Conservation (phyloP, 1,139 yeast genomes). For the Candida sojae region DNA sequence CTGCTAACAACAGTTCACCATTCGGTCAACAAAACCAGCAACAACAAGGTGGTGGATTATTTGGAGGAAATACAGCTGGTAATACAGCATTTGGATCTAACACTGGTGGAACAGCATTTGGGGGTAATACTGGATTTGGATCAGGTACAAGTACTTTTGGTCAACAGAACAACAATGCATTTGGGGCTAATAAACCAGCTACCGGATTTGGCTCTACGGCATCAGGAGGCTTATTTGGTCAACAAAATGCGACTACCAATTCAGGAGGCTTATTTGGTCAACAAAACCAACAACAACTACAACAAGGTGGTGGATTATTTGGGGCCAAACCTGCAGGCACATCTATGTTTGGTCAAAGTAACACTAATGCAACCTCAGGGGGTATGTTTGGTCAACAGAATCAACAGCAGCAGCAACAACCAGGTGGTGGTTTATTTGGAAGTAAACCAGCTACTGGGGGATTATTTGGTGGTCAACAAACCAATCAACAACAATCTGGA, state of each 20-base stretch:
- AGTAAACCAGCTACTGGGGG: constrained; percentile 13
- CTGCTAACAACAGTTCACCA: constrained; percentile 12
- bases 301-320: constrained; percentile 22
- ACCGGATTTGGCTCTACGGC: constrained; percentile 19
- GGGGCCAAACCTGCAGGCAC: constrained; percentile 20
- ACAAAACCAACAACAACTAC: constrained; percentile 13
- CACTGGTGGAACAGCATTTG: constrained; percentile 16
- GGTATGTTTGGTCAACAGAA: constrained; percentile 12
- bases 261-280: constrained; percentile 34
- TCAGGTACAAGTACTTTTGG: constrained; percentile 16
- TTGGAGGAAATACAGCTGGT: constrained; percentile 14
- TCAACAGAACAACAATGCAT: constrained; percentile 17
- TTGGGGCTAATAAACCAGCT: constrained; percentile 21
- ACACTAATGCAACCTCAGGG: constrained; percentile 5
- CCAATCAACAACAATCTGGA: constrained; percentile 16
- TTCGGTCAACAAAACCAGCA: constrained; percentile 14
- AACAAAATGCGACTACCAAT: constrained; percentile 15
- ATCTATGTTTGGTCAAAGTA: constrained; percentile 15
- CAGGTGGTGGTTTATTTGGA: constrained; percentile 38
- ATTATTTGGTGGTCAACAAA: constrained; percentile 19
- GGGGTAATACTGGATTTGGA: constrained; percentile 23
- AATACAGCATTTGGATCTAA: constrained; percentile 16
- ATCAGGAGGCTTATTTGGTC: constrained; percentile 18
- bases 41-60: constrained; percentile 19
- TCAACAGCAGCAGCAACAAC: constrained; percentile 10